Evolutionary conservation across 257 asterid genomes (phyloP).

Genomic region (Solanum virginianum): DNA sequence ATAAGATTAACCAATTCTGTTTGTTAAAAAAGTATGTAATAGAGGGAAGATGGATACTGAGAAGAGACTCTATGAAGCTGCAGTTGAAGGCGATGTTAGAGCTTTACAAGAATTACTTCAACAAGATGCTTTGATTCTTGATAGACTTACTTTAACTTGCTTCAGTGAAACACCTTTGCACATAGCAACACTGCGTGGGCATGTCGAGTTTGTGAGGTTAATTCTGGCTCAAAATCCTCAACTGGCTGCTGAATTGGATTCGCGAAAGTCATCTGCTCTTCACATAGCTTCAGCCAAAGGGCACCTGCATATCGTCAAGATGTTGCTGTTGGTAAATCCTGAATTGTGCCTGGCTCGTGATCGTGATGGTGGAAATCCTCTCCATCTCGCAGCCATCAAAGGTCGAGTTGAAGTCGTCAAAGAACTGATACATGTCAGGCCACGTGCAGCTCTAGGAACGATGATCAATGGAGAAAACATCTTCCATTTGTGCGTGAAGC

Average conservation of each 20-base stretch:
- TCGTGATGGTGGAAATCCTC: conserved; percentile 38
- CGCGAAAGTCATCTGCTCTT: conserved; percentile 26
- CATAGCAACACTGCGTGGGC: conserved; percentile 20
- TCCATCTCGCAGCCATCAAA: conserved; percentile 42
- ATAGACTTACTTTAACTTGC: conserved; percentile 18
- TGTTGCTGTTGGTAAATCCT: conserved; percentile 12
- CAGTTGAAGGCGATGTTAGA: conserved; percentile 12
- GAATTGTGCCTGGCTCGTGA: conserved; percentile 31
- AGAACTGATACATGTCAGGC: conserved; percentile 5
- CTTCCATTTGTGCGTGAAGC: conserved; percentile 35
- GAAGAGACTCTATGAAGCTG: conserved; percentile 24
- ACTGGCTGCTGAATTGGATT: conserved; percentile 20
- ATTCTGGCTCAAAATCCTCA: conserved; percentile 10
- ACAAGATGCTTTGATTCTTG: conserved; percentile 19
- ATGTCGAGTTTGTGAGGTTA: conserved; percentile 11
- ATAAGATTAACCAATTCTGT: neutral
- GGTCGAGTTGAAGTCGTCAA: conserved; percentile 18
- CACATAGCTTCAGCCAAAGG: conserved; percentile 37
- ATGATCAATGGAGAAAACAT: conserved; percentile 9
- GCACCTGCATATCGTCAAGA: conserved; percentile 5
- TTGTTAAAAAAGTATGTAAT: neutral
- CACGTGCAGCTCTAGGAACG: conserved; percentile 27
- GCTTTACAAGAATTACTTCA: conserved; percentile 9
- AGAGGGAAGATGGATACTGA: conserved; percentile 1
- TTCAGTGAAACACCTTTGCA: conserved; percentile 35